Evolutionary conservation across 1,139 yeast species (phyloP), one percentile per base, ranked within the genome.

Genomic region (Saccharomyces hybrid): DNA sequence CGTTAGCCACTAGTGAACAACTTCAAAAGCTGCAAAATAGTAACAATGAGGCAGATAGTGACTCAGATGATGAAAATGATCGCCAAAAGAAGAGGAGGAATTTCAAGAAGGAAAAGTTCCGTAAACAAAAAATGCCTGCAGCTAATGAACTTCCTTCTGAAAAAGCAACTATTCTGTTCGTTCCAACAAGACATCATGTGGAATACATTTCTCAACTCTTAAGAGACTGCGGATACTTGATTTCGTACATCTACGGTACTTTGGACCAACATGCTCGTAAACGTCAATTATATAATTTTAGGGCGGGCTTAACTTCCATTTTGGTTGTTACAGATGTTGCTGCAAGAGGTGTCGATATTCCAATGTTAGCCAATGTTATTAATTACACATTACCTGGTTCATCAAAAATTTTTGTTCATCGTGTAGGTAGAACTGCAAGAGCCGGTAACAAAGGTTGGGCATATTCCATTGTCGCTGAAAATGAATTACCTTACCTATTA

Each of bases 371-470:
- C 13, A 91, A 93, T 66, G 99, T 93, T 52, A 79, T 93, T 63
- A 95, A 93, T 70, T 91, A 82, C 70, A 83, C 96, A 0, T 76
- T 93, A 56, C 99, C 99, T 4, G 85, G 91, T 0, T 85, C 95
- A 2, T 90, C 97, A 4, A 93, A 95, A 70, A 87, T 91, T 56
- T 95, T 93, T 71, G 82, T 93, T 54, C 99, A 93, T 73, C 83
- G 99, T 73, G 99, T 95, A 52, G 99, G 99, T 71, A 84, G 99
- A 79, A 93, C 99, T 49, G 99, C 99, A 13, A 86, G 99, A 79
- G 99, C 99, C 9, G 99, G 99, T 69, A 85, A 90, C 67, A 83
- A 82, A 62, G 99, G 99, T 67, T 91, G 98, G 96, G 99, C 99
- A 0, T 95, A 88, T 68, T 85, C 97, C 1, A 81, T 95, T 55